Conservation (phyloP, 179 eudicot species). For the Silene vulgaris region DNA sequence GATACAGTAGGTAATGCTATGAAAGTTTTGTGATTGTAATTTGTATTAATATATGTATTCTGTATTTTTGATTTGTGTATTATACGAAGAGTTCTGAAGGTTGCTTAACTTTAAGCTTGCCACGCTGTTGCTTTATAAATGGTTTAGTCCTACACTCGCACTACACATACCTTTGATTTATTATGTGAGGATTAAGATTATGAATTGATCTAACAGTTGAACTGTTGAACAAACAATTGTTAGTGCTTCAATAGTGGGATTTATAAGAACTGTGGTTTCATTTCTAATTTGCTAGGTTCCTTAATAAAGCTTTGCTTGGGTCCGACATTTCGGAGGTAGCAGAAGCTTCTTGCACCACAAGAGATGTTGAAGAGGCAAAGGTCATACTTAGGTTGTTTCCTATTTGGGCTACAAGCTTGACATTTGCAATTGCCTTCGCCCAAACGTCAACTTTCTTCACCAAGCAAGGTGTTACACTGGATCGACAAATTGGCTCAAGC, state of each 20-base stretch:
- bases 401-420: slow-evolving; percentile 43
- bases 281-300: slow-evolving; percentile 28
- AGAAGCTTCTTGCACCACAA: slow-evolving; percentile 25
- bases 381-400: slow-evolving; percentile 42
- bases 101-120: too few relatives aligned
- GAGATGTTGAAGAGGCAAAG: slow-evolving; percentile 48
- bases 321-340: slow-evolving; percentile 24
- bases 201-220: background rate
- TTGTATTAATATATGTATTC: too few relatives aligned
- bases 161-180: background rate
- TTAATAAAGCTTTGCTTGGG: slow-evolving; percentile 44
- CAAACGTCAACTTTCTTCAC: slow-evolving; percentile 47
- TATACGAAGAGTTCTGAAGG: too few relatives aligned
- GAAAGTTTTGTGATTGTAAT: too few relatives aligned
- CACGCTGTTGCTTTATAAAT: too few relatives aligned
- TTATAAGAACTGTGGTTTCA: background rate
- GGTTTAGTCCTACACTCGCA: background rate
- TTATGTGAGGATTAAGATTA: background rate
- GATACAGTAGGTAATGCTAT: too few relatives aligned
- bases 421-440: slow-evolving; percentile 38
- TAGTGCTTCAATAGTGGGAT: slow-evolving; percentile 7
- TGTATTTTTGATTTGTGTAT: too few relatives aligned
- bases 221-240: background rate
- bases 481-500: slow-evolving; percentile 36
- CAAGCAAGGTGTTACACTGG: slow-evolving; percentile 51